A percentile compares a stretch with the other conserved stretches of the same genome.
Evolutionary conservation across 768 basidiomycete species (phyloP).

Genomic region (Kwoniella sp.): DNA sequence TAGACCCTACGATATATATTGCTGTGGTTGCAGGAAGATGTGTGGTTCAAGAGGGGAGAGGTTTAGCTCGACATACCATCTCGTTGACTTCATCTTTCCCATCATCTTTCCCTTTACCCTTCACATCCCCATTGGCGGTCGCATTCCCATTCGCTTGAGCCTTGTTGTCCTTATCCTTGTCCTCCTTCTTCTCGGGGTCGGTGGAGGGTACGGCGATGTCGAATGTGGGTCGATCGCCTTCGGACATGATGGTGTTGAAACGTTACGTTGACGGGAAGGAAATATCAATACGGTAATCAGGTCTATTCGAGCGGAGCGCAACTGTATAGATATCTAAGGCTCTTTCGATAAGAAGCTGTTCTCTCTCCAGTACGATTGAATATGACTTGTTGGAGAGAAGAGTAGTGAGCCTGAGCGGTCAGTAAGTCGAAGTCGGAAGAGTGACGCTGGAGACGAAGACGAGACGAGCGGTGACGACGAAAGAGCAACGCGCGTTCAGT

Average conservation of each 20-base stretch:
- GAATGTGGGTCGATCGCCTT: constrained; percentile 33
- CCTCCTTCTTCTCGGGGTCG: constrained; percentile 64
- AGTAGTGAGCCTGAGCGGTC: too few species aligned
- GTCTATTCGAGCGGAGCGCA: too few species aligned
- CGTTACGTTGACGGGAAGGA: too few species aligned
- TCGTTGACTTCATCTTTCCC: constrained; percentile 31
- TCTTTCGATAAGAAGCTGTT: too few species aligned
- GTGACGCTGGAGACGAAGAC: too few species aligned
- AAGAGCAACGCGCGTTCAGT: not conserved
- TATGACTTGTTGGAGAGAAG: too few species aligned
- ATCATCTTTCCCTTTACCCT: constrained; percentile 57
- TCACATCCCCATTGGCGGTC: constrained; percentile 8
- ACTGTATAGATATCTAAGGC: too few species aligned
- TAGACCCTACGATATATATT: too few species aligned
- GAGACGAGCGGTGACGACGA: not conserved
- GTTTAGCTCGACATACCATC: constrained; percentile 64
- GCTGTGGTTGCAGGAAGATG: not conserved
- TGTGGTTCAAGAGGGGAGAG: not conserved
- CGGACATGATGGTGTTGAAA: constrained; percentile 21
- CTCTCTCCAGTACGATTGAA: too few species aligned
- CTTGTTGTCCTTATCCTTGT: constrained; percentile 60
- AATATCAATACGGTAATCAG: too few species aligned
- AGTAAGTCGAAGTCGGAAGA: too few species aligned
- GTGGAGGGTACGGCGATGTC: constrained; percentile 55
- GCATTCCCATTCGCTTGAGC: constrained; percentile 8